Evolutionary conservation across 1,139 yeast species (phyloP).

Genomic region (Kurtzmaniella quercitrusa): DNA sequence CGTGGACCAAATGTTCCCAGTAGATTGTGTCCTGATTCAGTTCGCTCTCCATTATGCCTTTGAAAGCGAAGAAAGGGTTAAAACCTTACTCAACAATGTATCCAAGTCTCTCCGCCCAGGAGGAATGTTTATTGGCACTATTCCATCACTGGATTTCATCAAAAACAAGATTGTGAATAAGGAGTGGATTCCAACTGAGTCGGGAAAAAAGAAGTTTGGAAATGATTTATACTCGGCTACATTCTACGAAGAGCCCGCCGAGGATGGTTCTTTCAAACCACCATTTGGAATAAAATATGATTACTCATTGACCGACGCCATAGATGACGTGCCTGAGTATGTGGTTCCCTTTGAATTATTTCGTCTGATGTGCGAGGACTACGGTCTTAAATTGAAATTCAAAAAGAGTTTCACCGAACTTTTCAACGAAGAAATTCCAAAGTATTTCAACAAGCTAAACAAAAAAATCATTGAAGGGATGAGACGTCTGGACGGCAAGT

Average conservation of each 20-base stretch:
- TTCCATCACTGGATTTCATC: constrained; percentile 87
- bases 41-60: constrained; percentile 94
- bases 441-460: constrained; percentile 54
- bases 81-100: constrained; percentile 69
- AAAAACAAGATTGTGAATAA: constrained; percentile 53
- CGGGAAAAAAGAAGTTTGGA: constrained; percentile 69
- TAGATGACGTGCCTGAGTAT: constrained; percentile 93
- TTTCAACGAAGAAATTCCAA: constrained; percentile 75
- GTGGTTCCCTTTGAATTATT: constrained; percentile 95
- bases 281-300: constrained; percentile 84
- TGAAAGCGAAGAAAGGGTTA: constrained; percentile 76
- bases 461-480: constrained; percentile 68
- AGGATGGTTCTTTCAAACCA: constrained; percentile 63
- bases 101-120: constrained; percentile 73
- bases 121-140: constrained; percentile 87
- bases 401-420: constrained; percentile 79
- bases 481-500: constrained; percentile 68
- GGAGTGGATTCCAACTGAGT: constrained; percentile 12
- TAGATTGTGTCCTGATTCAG: constrained; percentile 85
- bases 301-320: constrained; percentile 86
- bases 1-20: constrained; percentile 68
- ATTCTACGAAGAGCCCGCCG: constrained; percentile 72
- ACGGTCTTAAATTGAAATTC: constrained; percentile 66
- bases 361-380: constrained; percentile 78
- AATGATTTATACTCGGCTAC: constrained; percentile 77